phyloP scores from a whole-genome alignment of 2,329 filamentous ascomycete species.

The Phaeosphaeria sp. region DNA sequence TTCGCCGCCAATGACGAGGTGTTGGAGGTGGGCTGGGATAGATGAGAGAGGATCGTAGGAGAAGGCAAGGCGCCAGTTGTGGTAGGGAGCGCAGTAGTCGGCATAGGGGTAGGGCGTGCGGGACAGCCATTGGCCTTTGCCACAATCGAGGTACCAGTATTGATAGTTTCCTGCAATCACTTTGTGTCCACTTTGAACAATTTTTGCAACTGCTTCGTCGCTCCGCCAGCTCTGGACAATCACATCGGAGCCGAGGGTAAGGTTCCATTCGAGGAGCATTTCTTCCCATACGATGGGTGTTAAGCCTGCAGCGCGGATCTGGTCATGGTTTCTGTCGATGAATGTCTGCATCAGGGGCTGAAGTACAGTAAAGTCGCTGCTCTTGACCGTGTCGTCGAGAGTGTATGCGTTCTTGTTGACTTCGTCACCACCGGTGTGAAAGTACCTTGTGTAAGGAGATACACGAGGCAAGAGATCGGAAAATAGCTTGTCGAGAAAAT shows the following conservation, averaged over 20 bases:
- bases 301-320: conserved; percentile 68
- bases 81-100: conserved; percentile 81
- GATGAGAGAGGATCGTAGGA: conserved; percentile 74
- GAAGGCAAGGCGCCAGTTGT: conserved; percentile 85
- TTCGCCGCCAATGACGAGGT: conserved; percentile 81
- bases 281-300: conserved; percentile 88
- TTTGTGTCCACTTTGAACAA: conserved; percentile 70
- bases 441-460: conserved; percentile 71
- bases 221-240: conserved; percentile 82
- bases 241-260: conserved; percentile 73
- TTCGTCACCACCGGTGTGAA: conserved; percentile 89
- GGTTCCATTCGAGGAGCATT: conserved; percentile 78
- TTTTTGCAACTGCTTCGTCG: conserved; percentile 64
- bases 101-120: conserved; percentile 69
- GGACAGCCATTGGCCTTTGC: conserved; percentile 77
- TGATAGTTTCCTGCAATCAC: conserved; percentile 79
- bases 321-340: conserved; percentile 71
- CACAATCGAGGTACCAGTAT: conserved; percentile 85
- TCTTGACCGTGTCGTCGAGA: conserved; percentile 72
- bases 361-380: conserved; percentile 69
- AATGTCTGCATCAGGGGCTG: conserved; percentile 80
- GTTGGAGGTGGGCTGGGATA: conserved; percentile 67
- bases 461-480: conserved; percentile 72
- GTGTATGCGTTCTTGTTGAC: conserved; percentile 77
- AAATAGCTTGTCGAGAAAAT: conserved; percentile 75